These are phyloP conservation scores for Candida succiphila DNA, from an alignment of 805 yeast genomes.

Conservation along the genomic window DNA sequence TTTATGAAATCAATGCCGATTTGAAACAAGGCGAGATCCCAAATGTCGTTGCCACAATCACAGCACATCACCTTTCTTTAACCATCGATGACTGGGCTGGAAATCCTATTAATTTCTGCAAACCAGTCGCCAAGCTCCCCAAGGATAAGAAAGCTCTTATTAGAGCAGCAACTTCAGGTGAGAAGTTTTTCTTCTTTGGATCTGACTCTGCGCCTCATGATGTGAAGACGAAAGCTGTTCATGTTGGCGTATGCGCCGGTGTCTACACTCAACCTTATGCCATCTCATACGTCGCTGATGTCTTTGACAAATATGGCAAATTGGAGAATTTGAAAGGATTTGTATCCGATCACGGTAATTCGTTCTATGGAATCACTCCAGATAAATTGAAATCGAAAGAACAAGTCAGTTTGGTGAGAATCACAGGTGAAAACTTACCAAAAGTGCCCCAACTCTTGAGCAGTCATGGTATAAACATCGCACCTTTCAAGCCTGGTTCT, in stretches of 20 bases:
- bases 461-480: slow-evolving; percentile 41
- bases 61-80: slow-evolving; percentile 87
- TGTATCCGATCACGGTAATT: slow-evolving; percentile 64
- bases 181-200: slow-evolving; percentile 90
- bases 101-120: slow-evolving; percentile 88
- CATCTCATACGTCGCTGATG: slow-evolving; percentile 75
- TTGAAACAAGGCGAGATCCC: slow-evolving; percentile 22
- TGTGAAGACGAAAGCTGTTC: slow-evolving; percentile 62
- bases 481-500: slow-evolving; percentile 84
- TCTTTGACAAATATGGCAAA: slow-evolving; percentile 58
- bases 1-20: slow-evolving; percentile 53
- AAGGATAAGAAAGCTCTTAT: slow-evolving; percentile 72
- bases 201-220: slow-evolving; percentile 99
- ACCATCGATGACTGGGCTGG: slow-evolving; percentile 97
- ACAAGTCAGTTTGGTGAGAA: slow-evolving; percentile 45
- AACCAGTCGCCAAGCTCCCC: slow-evolving; percentile 95
- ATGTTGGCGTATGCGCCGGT: slow-evolving; percentile 92
- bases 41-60: slow-evolving; percentile 82
- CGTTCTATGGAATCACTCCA: slow-evolving; percentile 54
- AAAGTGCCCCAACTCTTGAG: slow-evolving; percentile 51
- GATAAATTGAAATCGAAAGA: slow-evolving; percentile 34
- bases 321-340: slow-evolving; percentile 62
- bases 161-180: slow-evolving; percentile 84
- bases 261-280: slow-evolving; percentile 86
- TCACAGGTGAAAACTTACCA: no score